Percentiles rank a stretch among this genome's conserved stretches.
Evolutionary conservation across 2,329 filamentous ascomycete species (phyloP).

Genomic region (Scortechinia acanthostroma): DNA sequence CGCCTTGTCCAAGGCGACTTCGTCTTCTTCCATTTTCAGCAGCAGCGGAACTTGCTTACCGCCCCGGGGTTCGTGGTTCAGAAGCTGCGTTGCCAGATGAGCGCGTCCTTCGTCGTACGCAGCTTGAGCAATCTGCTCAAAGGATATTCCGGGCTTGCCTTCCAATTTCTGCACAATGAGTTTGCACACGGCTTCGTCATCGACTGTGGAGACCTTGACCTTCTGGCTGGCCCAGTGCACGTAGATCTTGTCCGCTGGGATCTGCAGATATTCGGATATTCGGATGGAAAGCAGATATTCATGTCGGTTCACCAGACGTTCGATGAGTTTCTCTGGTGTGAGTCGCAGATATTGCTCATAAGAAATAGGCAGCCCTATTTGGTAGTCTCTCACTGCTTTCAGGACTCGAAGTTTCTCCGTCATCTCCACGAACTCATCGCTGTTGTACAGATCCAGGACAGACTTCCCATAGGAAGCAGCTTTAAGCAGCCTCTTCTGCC

Average conservation of each 20-base stretch:
- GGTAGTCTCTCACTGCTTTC: slow-evolving; percentile 85
- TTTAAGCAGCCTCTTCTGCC: slow-evolving; percentile 94
- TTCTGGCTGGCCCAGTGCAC: slow-evolving; percentile 96
- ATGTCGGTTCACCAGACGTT: slow-evolving; percentile 77
- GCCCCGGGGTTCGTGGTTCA: slow-evolving; percentile 88
- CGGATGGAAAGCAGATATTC: slow-evolving; percentile 87
- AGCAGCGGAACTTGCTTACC: slow-evolving; percentile 94
- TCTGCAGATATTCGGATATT: slow-evolving; percentile 76
- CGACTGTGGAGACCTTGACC: slow-evolving; percentile 64
- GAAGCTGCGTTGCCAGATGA: slow-evolving; percentile 79
- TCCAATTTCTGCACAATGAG: slow-evolving; percentile 80
- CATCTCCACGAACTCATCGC: slow-evolving; percentile 98
- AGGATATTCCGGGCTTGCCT: slow-evolving; percentile 87
- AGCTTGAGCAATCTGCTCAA: slow-evolving; percentile 84
- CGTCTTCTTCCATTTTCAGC: slow-evolving; percentile 90
- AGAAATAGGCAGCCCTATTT: slow-evolving; percentile 81
- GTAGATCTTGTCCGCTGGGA: slow-evolving; percentile 84
- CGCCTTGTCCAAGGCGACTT: slow-evolving; percentile 89
- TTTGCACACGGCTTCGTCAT: slow-evolving; percentile 81
- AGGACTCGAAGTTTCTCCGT: slow-evolving; percentile 87
- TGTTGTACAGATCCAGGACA: slow-evolving; percentile 92
- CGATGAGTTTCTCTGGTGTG: slow-evolving; percentile 80
- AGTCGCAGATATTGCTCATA: slow-evolving; percentile 91
- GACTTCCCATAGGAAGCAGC: slow-evolving; percentile 97
- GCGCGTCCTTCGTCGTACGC: slow-evolving; percentile 89